Conservation (phyloP, 73 alveolate genomes). For the Tetrahymena borealis region DNA sequence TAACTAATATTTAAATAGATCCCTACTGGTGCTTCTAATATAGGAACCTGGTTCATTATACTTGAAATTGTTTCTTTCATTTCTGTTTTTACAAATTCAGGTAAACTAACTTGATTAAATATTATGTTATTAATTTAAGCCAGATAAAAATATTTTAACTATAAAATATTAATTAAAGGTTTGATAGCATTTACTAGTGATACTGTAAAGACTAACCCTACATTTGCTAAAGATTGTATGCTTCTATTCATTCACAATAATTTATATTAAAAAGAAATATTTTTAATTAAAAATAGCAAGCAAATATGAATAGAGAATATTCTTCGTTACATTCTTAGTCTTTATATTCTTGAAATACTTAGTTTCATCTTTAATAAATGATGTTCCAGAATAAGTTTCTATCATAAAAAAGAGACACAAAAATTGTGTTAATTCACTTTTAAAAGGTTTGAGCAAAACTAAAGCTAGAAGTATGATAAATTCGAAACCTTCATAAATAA, state of each 20-base stretch:
- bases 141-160: too few relatives aligned
- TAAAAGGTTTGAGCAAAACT: conserved; percentile 5
- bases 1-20: background rate
- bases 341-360: conserved; percentile 10
- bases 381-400: conserved; percentile 21
- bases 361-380: conserved; percentile 2
- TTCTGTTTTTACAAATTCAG: conserved; percentile 48
- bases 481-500: background rate
- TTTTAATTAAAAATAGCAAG: background rate
- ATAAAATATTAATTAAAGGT: background rate
- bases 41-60: conserved; percentile 44
- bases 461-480: background rate
- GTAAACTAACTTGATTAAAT: background rate
- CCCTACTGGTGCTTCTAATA: conserved; percentile 51
- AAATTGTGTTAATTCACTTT: background rate
- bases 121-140: too few relatives aligned
- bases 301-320: background rate
- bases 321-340: background rate
- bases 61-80: conserved; percentile 26
- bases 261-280: too few relatives aligned
- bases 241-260: too few relatives aligned
- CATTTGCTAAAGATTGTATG: background rate
- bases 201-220: background rate
- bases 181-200: conserved; percentile 20
- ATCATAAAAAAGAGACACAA: conserved; percentile 16